A percentile compares a stretch with the other conserved stretches of the same genome.
Evolutionary conservation across 2,329 filamentous ascomycete genomes (phyloP).

Genomic region (Corynespora cassiicola): DNA sequence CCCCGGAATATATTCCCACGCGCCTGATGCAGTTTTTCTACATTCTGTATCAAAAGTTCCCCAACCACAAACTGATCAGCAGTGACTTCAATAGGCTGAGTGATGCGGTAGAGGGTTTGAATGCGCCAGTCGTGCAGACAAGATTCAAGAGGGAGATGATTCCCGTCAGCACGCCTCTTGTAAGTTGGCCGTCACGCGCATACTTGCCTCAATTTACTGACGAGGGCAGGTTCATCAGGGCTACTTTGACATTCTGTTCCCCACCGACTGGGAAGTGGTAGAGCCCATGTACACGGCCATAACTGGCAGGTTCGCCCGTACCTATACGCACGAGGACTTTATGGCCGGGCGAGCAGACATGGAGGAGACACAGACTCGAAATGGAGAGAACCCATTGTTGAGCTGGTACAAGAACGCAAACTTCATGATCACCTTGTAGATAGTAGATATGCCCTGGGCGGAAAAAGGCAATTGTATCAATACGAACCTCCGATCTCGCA

Average conservation of each 20-base stretch:
- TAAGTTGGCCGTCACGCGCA: slow-evolving; percentile 55
- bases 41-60: slow-evolving; percentile 86
- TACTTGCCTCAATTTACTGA: slow-evolving; percentile 4
- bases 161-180: slow-evolving; percentile 87
- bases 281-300: slow-evolving; percentile 92
- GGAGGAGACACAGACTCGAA: slow-evolving; percentile 85
- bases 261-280: slow-evolving; percentile 90
- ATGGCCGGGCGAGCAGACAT: slow-evolving; percentile 88
- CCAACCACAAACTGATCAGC: slow-evolving; percentile 83
- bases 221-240: slow-evolving; percentile 83
- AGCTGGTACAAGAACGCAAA: slow-evolving; percentile 96
- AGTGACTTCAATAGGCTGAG: slow-evolving; percentile 91
- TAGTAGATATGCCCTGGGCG: too few relatives aligned
- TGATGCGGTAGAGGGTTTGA: slow-evolving; percentile 81
- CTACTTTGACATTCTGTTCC: slow-evolving; percentile 98
- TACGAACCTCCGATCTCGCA: too few relatives aligned
- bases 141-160: slow-evolving; percentile 86
- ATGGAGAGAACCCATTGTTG: slow-evolving; percentile 91
- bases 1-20: slow-evolving; percentile 92
- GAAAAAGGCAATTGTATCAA: too few relatives aligned
- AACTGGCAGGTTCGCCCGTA: slow-evolving; percentile 87
- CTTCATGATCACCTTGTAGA: slow-evolving; percentile 83
- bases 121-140: slow-evolving; percentile 96
- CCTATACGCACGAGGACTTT: slow-evolving; percentile 88
- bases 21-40: slow-evolving; percentile 97